phyloP scores from a whole-genome alignment of 2,329 filamentous ascomycete genomes.

The Diaporthe citri region DNA sequence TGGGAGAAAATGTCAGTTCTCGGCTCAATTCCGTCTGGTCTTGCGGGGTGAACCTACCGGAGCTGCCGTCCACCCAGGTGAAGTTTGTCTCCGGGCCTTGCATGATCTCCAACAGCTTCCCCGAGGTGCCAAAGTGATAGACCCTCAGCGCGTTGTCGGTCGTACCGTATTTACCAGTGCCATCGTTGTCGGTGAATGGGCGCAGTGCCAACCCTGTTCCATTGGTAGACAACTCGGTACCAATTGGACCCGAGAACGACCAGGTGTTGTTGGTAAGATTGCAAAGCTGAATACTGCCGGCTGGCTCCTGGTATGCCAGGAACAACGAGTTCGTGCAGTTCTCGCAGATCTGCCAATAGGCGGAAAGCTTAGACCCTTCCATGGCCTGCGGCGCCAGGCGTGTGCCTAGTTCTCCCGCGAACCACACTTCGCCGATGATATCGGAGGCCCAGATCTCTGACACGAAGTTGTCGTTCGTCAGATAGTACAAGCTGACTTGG shows the following conservation, averaged over 20 bases:
- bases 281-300: conserved; percentile 12
- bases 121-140: conserved; percentile 12
- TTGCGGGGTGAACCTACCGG: not conserved
- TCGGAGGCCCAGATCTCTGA: conserved; percentile 31
- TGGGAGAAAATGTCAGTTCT: conserved; percentile 9
- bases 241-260: conserved; percentile 3
- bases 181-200: conserved; percentile 18
- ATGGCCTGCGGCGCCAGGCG: conserved; percentile 13
- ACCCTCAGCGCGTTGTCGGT: conserved; percentile 3
- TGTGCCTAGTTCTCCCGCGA: not conserved
- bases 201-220: conserved; percentile 22
- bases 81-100: conserved; percentile 22
- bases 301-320: conserved; percentile 17
- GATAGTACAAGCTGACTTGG: conserved; percentile 35
- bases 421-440: conserved; percentile 18
- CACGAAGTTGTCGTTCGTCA: conserved; percentile 24
- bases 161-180: not conserved
- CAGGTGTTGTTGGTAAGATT: conserved; percentile 30
- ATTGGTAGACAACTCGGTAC: not conserved
- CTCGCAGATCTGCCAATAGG: conserved; percentile 34
- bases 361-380: conserved; percentile 19
- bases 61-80: conserved; percentile 12
- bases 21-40: not conserved
- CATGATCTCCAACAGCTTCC: conserved; percentile 15
- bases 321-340: conserved; percentile 32